Evolutionary conservation across 2,329 filamentous ascomycete genomes (phyloP), one percentile per base, ranked within the genome.

Genomic region (Penicillium sclerotigenum): DNA sequence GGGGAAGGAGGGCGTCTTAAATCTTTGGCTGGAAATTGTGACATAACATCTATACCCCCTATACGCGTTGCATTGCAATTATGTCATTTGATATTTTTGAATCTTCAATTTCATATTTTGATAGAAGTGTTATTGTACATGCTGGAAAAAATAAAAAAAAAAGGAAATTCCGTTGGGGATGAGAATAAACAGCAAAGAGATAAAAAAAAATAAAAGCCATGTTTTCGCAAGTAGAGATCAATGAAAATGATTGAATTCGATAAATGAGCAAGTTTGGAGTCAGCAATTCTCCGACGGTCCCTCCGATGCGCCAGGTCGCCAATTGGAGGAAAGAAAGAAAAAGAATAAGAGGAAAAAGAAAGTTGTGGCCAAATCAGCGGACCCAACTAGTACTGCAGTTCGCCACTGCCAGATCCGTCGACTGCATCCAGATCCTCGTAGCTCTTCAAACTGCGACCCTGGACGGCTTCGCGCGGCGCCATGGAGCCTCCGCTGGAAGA

Each of bases 341-440:
- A 43, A 36, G 16, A 48, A 26, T 42, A 41, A 41, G 5, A 42
- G 13, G 22, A n/a, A 42, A 41, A 26, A 13, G 14, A 43, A 53
- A 49, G 46, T 18, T 10, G 7, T 31, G 50, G 34, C 40, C 52
- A 41, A 34, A 45, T 16, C 37, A 41, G 18, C 8, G 10, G 28
- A 42, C 5, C 16, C 10, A 42, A 37, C 55, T 82, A 97, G 71
- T 97, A 97, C 75, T 97, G 95, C 68, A 97, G 79, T 77, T 97
- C 93, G 28, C 90, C 89, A 38, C 87, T 86, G 38, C 87, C 90
- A 34, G 83, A 81, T 14, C 87, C 85, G 36, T 86, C 86, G 56
- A 88, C 87, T 43, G 95, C 93, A 77, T 99, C 94, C 24, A 99
- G 80, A 71, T 99, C 94, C 74, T 99, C 95, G 71, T 99, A 99